phyloP scores from a whole-genome alignment of 2,329 filamentous ascomycete species.

The Xylariaceae sp. region DNA sequence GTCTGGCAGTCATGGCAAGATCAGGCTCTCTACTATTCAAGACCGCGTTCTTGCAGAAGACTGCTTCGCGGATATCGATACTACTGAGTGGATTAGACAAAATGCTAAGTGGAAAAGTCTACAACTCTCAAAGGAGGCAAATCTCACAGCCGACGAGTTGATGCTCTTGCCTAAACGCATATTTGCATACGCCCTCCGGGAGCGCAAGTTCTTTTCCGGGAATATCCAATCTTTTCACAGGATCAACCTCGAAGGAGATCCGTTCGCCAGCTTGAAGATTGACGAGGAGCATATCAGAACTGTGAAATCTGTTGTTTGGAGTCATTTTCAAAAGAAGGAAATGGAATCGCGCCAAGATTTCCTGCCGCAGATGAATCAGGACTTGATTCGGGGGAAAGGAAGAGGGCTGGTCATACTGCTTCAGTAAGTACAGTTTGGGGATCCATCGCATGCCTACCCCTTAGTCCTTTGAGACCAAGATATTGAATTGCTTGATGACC shows the following conservation, averaged over 20 bases:
- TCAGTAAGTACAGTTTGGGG: too few relatives aligned
- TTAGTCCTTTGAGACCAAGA: too few relatives aligned
- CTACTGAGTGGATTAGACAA: background rate
- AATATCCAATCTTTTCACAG: background rate
- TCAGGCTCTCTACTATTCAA: background rate
- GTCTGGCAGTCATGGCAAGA: background rate
- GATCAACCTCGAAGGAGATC: background rate
- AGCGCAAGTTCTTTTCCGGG: constrained; percentile 7
- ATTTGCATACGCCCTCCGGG: constrained; percentile 6
- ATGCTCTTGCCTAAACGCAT: background rate
- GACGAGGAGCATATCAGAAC: constrained; percentile 2
- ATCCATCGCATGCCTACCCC: too few relatives aligned
- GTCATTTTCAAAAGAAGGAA: constrained; percentile 6
- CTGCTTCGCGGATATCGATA: background rate
- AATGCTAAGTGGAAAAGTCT: background rate
- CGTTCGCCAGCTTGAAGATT: constrained; percentile 6
- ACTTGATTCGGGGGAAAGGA: constrained; percentile 8
- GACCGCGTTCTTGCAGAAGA: constrained; percentile 4
- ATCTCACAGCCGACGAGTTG: background rate
- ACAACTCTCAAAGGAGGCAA: background rate
- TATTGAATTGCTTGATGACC: too few relatives aligned
- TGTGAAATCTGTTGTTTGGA: constrained; percentile 5
- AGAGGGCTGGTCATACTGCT: constrained; percentile 10
- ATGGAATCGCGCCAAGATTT: constrained; percentile 1
- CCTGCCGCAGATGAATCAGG: constrained; percentile 5